These are phyloP conservation scores for Cucurbita pepo DNA, from an alignment of 306 rosid genomes.

Conservation along the genomic window DNA sequence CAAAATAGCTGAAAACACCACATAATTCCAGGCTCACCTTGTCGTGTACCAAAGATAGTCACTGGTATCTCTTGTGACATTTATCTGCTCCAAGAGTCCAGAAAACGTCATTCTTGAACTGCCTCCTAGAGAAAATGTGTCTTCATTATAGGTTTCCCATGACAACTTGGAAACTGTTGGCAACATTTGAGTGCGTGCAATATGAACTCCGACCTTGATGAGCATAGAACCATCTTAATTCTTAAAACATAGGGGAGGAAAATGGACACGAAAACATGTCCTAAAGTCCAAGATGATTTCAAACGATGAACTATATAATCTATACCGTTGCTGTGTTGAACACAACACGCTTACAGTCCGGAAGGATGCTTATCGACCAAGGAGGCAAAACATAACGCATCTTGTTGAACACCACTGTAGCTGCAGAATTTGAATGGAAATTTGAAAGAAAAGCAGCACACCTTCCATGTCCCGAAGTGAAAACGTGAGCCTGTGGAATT, in stretches of 20 bases:
- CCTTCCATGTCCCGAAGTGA: conserved; percentile 34
- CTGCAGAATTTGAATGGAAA: conserved; percentile 36
- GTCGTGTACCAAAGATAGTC: conserved; percentile 95
- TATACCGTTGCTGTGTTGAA: conserved; percentile 82
- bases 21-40: conserved; percentile 31
- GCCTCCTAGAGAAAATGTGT: conserved; percentile 45
- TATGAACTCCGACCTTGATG: conserved; percentile 61
- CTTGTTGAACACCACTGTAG: conserved; percentile 56
- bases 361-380: conserved; percentile 97
- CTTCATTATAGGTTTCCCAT: conserved; percentile 77
- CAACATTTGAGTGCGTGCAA: conserved; percentile 47
- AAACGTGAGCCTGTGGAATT: conserved; percentile 58
- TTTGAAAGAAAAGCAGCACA: conserved; percentile 93
- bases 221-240: conserved; percentile 12
- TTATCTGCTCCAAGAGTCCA: conserved; percentile 79
- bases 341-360: conserved; percentile 63
- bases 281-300: background rate
- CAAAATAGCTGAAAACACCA: background rate
- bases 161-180: conserved; percentile 41
- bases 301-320: conserved; percentile 2
- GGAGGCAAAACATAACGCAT: conserved; percentile 64
- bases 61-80: conserved; percentile 61
- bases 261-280: background rate
- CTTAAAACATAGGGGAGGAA: background rate
- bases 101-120: conserved; percentile 30